Base-by-base conservation (phyloP, 768 basidiomycete genomes). In the Agrocybe chaxingu region DNA sequence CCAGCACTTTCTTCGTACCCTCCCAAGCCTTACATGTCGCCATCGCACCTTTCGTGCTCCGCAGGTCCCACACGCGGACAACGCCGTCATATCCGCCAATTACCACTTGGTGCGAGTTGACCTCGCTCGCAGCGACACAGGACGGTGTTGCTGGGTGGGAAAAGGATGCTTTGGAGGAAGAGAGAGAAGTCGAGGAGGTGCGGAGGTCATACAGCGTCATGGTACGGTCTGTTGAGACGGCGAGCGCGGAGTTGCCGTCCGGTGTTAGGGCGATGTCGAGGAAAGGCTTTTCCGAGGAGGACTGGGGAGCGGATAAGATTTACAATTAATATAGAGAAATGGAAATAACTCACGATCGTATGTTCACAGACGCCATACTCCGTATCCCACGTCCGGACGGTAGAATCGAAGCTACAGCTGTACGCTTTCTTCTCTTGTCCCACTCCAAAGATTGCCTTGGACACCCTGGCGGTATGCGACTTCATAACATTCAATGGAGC, bases 391-490 rank as follows among this genome's bases (percentile, higher is more conserved):
- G 77, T 71, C 18, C 92, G 76, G 4, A 98, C 82, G 0, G 92
- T 92, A 29, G 94, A 96, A 67, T 97, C 95, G 62, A 92, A 91
- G 0, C 91, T 89, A 61, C 85, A 87, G 57, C 89, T 92, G 54
- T 84, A 82, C 29, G 85, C 93, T 60, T 45, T 62, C 33, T 43
- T 52, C 52, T 42, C 54, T 45, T 50, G 48, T 42, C 49, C 67
- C 53, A 45, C 61, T 46, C 36, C 55, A 62, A 69, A 95, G 0
- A 80, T 61, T 3, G 81, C 85, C 33, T 79, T 83, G 4, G 92
- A 92, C 1, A 98, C 87, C 9, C 91, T 76, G 13, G 78, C 87
- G 0, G 84, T 85, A 65, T 98, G 97, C 0, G 88, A 91, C 56
- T 88, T 86, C 48, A 99, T 74, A 2, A 92, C 87, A 4, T 70